These are phyloP conservation scores for Cynanchum wilfordii DNA, from an alignment of 257 asterid genomes.

Conservation along the genomic window DNA sequence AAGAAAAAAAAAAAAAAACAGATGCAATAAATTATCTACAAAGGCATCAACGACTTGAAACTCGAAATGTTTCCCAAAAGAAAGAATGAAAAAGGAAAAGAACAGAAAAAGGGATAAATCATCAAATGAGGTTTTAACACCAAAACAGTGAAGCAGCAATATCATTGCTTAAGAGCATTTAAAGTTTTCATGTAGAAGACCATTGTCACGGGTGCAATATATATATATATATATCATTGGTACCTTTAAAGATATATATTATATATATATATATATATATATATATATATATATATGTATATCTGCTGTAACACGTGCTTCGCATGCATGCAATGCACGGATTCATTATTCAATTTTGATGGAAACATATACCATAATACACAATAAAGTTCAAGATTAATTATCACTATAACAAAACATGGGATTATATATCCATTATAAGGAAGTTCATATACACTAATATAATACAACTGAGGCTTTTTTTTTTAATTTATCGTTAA, in stretches of 20 bases:
- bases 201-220: not conserved
- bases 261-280: too few relatives aligned
- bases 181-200: not conserved
- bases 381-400: not conserved
- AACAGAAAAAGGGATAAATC: not conserved
- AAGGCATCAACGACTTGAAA: conserved; percentile 1
- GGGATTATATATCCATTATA: too few relatives aligned
- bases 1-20: not conserved
- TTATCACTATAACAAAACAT: too few relatives aligned
- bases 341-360: conserved; percentile 3
- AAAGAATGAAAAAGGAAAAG: not conserved
- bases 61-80: not conserved
- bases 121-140: not conserved
- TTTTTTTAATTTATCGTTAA: too few relatives aligned
- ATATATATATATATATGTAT: not conserved
- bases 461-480: too few relatives aligned
- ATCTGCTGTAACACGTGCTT: not conserved
- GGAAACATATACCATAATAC: not conserved
- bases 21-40: conserved; percentile 1
- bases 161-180: not conserved
- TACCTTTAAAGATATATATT: too few relatives aligned
- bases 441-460: too few relatives aligned
- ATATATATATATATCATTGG: not conserved
- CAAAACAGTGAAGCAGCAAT: not conserved
- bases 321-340: conserved; percentile 6